Evolutionary conservation across 225 moss, liverwort and hornwort species (phyloP).

Genomic region (Straminergon stramineum): DNA sequence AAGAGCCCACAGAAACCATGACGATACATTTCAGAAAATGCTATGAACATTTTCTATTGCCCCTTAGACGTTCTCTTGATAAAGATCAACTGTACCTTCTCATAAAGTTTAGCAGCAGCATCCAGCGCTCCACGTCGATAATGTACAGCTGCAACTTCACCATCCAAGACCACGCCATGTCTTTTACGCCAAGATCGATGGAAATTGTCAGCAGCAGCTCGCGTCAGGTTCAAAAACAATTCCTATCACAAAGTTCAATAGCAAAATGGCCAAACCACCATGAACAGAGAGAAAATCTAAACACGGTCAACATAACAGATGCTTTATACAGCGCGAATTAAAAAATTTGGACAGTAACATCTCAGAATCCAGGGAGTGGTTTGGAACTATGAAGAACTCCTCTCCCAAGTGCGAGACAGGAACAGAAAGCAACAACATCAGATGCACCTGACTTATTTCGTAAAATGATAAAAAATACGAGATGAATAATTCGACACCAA

Average conservation of each 20-base stretch:
- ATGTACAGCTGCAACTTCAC: slow-evolving; percentile 90
- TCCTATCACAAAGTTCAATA: slow-evolving; percentile 45
- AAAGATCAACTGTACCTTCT: slow-evolving; percentile 26
- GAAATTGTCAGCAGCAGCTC: slow-evolving; percentile 91
- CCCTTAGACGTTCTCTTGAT: background rate
- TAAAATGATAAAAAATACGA: background rate
- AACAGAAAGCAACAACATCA: background rate
- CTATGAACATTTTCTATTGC: background rate
- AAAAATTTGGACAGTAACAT: background rate
- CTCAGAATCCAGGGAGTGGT: background rate
- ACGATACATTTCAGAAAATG: background rate
- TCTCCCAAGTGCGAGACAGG: background rate
- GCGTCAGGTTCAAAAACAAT: slow-evolving; percentile 87
- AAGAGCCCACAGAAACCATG: background rate
- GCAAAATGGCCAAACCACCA: background rate
- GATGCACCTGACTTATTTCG: background rate
- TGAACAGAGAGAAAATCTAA: background rate
- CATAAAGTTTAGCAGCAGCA: slow-evolving; percentile 59
- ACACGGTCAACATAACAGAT: background rate
- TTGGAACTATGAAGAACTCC: background rate
- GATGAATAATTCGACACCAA: background rate
- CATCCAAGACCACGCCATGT: slow-evolving; percentile 92
- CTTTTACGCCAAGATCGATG: slow-evolving; percentile 99
- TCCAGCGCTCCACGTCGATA: slow-evolving; percentile 67
- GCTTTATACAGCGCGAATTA: background rate